Evolutionary conservation across 2,329 filamentous ascomycete species (phyloP), one percentile per base, ranked within the genome.

Genomic region (Scedosporium aurantiacum): DNA sequence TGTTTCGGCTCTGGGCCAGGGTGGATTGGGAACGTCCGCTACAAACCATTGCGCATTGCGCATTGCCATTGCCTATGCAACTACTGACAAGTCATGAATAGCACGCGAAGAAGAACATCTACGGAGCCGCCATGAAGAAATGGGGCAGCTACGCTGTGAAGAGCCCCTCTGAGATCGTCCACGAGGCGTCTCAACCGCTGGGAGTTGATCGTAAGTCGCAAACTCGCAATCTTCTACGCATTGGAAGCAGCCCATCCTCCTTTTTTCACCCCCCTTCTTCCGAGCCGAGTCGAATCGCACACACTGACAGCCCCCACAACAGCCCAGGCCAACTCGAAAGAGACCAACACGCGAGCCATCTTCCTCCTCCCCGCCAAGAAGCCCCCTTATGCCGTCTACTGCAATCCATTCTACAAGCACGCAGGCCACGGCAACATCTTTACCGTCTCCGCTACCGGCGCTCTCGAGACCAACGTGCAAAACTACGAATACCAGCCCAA

Each of bases 121-220:
- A 96, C 73, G 91, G 91, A 68, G 87, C 91, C 3, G 89, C 90
- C 63, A 94, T 94, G 90, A 96, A 96, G 80, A 93, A 91, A 72
- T 96, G 90, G 90, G 87, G 87, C 58, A 91, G 88, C 71, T 93
- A 90, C 73, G 78, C 85, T 55, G 88, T 95, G 68, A 83, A 86
- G 68, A 87, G 83, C 66, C 88, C 90, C 2, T 86, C 84, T 1
- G 84, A 90, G 58, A 94, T 96, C 65, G 75, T 84, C 56, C 90
- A 94, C 67, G 82, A 88, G 71, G 79, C 80, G 54, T 90, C 90
- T 14, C 85, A 91, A 72, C 81, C 88, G 2, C 87, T 96, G 72
- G 85, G 83, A 54, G 87, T 89, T 66, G 82, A 95, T 70, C 83
- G 88, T 91, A 80, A 61, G 83, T 76, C 63, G 10, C 41, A 1